Base-by-base conservation (phyloP, 768 basidiomycete species). In the Naematelia aurantialba region DNA sequence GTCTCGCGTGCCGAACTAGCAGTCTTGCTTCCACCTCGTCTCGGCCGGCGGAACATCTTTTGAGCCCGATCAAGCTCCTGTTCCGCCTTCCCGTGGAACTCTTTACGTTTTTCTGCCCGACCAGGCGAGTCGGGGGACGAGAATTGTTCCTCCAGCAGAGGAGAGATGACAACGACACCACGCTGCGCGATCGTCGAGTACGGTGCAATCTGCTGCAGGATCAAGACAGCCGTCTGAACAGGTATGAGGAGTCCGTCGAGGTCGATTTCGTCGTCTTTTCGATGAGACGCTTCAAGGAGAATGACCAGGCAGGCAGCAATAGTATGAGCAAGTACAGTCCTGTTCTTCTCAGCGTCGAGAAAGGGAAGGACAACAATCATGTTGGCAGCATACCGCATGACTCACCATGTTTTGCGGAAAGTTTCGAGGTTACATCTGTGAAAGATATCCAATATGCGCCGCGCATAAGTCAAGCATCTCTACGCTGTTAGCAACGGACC, bases 381-480 rank as follows among this genome's bases (percentile, higher is more conserved):
- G n/a, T n/a, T n/a, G n/a, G n/a, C n/a, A n/a, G n/a, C n/a, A n/a
- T n/a, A n/a, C n/a, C n/a, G n/a, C n/a, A n/a, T 21, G 47, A 22
- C 0, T 27, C 31, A 22, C 45, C 24, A 27, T 19, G 53, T 54
- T 26, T 56, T 55, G 34, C 58, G 58, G 25, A 59, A 59, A 2
- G 58, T 34, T 19, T 52, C 58, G 4, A 59, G 30, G n/a, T 31
- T 2, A 45, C 39, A 59, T 19, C 22, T 22, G 13, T 26, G 31
- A 31, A 59, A 59, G 21, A 42, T 53, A 29, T 29, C 27, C n/a
- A 52, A 22, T 12, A 59, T 53, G 12, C 50, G 42, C 14, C 45
- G 34, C 14, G 58, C 58, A 27, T 59, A 39, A 30, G 44, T 19
- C 22, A 59, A 39, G 39, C 51, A 59, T 5, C 39, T 25, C 58